Evolutionary conservation across 495 filamentous ascomycete species (phyloP).

Genomic region (Sphaerosporella brunnea): DNA sequence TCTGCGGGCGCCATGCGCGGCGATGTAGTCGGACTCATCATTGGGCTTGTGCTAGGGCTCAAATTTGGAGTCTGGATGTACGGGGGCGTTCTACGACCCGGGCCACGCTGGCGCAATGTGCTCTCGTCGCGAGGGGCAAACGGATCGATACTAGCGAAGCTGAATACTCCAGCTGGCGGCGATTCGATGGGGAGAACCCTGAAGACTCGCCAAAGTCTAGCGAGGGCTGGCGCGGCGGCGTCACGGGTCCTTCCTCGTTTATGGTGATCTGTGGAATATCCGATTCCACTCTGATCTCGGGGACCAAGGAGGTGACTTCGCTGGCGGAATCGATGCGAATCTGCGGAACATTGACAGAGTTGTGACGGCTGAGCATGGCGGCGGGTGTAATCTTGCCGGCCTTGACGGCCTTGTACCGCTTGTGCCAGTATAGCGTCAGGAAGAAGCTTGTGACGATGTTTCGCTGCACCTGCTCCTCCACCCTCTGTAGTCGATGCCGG

Average conservation of each 20-base stretch:
- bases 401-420: conserved; percentile 52
- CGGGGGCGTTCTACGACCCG: conserved; percentile 11
- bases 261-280: conserved; percentile 24
- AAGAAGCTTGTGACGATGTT: conserved; percentile 88
- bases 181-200: conserved; percentile 5
- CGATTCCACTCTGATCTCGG: conserved; percentile 78
- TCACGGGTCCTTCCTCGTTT: conserved; percentile 20
- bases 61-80: conserved; percentile 12
- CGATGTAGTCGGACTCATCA: conserved; percentile 12
- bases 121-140: conserved; percentile 15
- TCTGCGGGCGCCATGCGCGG: background rate
- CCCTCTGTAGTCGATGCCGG: conserved; percentile 72
- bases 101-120: conserved; percentile 14
- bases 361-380: conserved; percentile 52
- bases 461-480: conserved; percentile 86
- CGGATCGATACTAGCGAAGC: conserved; percentile 17
- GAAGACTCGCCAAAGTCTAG: conserved; percentile 17
- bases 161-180: conserved; percentile 5
- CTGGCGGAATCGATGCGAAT: conserved; percentile 20
- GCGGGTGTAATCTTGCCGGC: conserved; percentile 7
- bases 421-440: conserved; percentile 77
- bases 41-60: conserved; percentile 17
- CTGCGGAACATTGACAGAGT: conserved; percentile 41
- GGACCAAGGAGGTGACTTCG: conserved; percentile 37
- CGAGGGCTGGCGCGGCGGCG: conserved; percentile 28